Base-by-base conservation (phyloP, 1,284 basidiomycete species). In the Cryptococcus jaspeensis region DNA sequence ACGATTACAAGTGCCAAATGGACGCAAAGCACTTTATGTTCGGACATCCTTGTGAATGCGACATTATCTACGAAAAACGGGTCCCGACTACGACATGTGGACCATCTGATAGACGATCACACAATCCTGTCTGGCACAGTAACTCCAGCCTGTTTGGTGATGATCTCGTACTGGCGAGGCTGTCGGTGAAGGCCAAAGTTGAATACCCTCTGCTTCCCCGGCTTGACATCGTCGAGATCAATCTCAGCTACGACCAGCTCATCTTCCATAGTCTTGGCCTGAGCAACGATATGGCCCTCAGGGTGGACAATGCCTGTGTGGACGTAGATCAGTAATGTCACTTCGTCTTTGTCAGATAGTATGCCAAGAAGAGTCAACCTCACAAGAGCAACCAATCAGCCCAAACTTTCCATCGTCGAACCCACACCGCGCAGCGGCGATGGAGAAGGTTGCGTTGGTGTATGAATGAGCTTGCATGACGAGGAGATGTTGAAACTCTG, bases 231-330 rank as follows among this genome's bases (percentile, higher is more conserved):
- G 49, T 64, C 62, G 15, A 66, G 52, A 49, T 66, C 64, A n/a
- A 66, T 66, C 20, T 61, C 62, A 36, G 62, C 59, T 5, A 59
- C 50, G 18, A 66, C 56, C 20, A 66, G 49, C 48, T 66, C 62
- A 46, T 66, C 64, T 3, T 53, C 64, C 51, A 61, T 59, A 7
- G 64, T 63, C 51, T 58, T 58, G 43, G 58, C 55, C 45, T 66
- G 62, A 0, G 59, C 60, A 41, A 66, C 42, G 48, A 66, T 66
- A 43, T 60, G 62, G 35, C 62, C 64, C 43, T 66, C 56, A 3
- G 64, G 62, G 39, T 62, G 52, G 44, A 66, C 59, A 39, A 66
- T 59, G 0, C 64, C 64, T 20, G 50, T n/a, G n/a, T n/a, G n/a
- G n/a, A n/a, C n/a, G n/a, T n/a, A 39, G 43, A 44, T n/a, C n/a